Evolutionary conservation across 2,329 filamentous ascomycete genomes (phyloP).

Genomic region (Colletotrichum tofieldiae): DNA sequence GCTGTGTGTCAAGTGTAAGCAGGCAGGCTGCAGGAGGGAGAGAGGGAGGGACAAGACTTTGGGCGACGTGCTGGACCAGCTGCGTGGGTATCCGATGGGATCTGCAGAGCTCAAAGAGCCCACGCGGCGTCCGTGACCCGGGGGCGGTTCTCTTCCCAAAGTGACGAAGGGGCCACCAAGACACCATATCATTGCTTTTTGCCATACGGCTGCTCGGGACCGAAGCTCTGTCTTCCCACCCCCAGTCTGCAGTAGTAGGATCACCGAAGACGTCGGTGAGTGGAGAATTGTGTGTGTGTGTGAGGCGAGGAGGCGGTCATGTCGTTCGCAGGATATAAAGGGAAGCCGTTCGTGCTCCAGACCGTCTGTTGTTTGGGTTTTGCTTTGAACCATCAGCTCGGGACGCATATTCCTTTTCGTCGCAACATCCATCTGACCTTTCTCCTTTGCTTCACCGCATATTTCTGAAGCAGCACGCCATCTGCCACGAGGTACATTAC

Average conservation of each 20-base stretch:
- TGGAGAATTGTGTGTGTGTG: not conserved
- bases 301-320: constrained; percentile 16
- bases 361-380: constrained; percentile 16
- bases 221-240: constrained; percentile 16
- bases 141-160: not conserved
- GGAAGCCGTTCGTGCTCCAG: constrained; percentile 26
- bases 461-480: not conserved
- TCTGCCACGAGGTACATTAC: not conserved
- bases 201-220: constrained; percentile 36
- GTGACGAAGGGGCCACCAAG: constrained; percentile 10
- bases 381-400: constrained; percentile 26
- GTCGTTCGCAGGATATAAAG: constrained; percentile 33
- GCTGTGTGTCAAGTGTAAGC: not conserved
- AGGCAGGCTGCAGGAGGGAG: not conserved
- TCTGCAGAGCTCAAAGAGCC: constrained; percentile 30
- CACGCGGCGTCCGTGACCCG: constrained; percentile 33
- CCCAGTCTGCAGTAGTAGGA: constrained; percentile 9
- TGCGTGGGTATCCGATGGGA: constrained; percentile 26
- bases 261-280: not conserved
- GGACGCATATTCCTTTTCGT: constrained; percentile 32
- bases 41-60: not conserved
- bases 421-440: constrained; percentile 22
- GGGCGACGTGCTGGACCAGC: constrained; percentile 3
- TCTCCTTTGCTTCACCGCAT: not conserved
- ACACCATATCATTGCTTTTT: constrained; percentile 37